Base-by-base conservation (phyloP, 164 flowering plant genomes). In the Amborella trichopoda region DNA sequence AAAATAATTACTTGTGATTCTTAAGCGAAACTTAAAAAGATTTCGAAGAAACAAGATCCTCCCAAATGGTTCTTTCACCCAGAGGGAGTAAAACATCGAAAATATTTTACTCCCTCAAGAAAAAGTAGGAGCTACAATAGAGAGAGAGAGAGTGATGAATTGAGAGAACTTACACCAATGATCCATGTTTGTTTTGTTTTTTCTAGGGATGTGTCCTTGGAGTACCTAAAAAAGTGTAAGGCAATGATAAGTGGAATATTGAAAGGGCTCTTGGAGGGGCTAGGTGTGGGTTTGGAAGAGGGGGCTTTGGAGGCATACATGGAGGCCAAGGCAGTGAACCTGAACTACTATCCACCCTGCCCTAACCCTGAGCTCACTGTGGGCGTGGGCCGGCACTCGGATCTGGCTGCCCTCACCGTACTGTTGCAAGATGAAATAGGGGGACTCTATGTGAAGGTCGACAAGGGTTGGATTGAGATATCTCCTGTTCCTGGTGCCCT, bases 381-480 rank as follows among this genome's bases (percentile, higher is more conserved):
- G 2, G 56, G 62, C 2, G 62, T 52, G 3, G 62, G 57, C 1
- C 34, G 62, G 44, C 57, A 52, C 10, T 58, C 62, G n/a, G 56
- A 58, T 44, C 12, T 58, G 24, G 56, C 50, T 1, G 32, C 56
- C n/a, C 52, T 58, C 28, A 58, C 62, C 6, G 26, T 58, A 20
- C 56, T 58, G 20, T 40, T 58, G 13, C 62, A 58, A 37, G 62
- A 58, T 18, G 56, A 51, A 16, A 58, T 58, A 21, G 62, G 62
- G 5, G 62, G 62, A 5, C 62, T 58, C 33, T 58, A 18, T 11
- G 62, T 58, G 9, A 51, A 46, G 40, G 62, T 46, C 8, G 50
- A 46, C 14, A 24, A 51, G 26, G 56, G 51, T 1, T 58, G 62
- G 62, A 51, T 58, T 17, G 62, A 58, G 46, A 51, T 58, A 18